Evolutionary conservation across 352 stramenopile species (phyloP), one percentile per base, ranked within the genome.

Genomic region (Pythium aristosporum): DNA sequence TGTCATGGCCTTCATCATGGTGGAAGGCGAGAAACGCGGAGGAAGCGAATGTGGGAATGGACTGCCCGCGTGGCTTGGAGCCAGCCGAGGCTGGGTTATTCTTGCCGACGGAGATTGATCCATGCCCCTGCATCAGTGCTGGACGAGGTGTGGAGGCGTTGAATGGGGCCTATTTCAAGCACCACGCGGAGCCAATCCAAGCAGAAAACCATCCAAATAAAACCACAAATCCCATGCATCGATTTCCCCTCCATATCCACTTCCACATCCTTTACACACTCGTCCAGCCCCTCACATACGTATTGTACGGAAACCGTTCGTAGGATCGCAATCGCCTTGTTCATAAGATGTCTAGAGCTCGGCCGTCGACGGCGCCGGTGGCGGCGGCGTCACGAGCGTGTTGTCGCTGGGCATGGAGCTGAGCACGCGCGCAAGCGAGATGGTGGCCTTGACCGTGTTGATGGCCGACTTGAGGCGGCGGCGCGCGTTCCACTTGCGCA

Each of bases 381-480:
- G 65, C 5, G 80, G 72, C 25, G 78, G 68, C 41, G 57, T 56
- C 18, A 82, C 75, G 11, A 73, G 43, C 2, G 52, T 67, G 34
- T 55, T 32, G 62, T 63, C 70, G 52, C 54, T 61, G 46, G 12
- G 21, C 44, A 74, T 34, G 5, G 25, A 68, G 44, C 77, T 82
- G 30, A 91, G 73, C 43, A 71, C 77, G 65, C 89, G 89, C 10
- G 83, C 85, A n/a, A 91, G 75, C 39, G 81, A 91, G 61, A 91
- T 88, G 16, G 82, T 90, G 49, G 80, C 78, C 68, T 88, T 91
- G 63, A 96, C 91, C 12, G 91, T 96, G 64, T 93, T 96, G 15
- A 98, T 85, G 3, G 92, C 92, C 32, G 88, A 89, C 72, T 96
- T 96, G 75, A 98, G 96, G 74, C 97, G 98, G 48, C 94, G 85